Conservation (phyloP, 1,284 basidiomycete genomes). For the Apiotrichum laibachii region DNA sequence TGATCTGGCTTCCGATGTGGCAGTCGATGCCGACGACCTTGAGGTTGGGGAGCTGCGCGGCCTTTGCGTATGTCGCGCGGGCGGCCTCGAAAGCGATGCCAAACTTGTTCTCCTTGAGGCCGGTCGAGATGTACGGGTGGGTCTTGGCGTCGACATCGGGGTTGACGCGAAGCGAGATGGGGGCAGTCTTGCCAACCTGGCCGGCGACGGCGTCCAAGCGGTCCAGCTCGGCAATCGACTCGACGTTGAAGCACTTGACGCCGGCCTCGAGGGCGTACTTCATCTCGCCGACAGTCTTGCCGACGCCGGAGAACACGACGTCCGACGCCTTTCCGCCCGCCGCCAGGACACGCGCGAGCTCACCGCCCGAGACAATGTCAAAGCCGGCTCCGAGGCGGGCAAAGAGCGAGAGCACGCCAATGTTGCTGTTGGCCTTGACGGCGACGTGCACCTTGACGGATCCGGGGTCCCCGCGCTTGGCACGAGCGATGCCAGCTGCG, state of each 20-base stretch:
- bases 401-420: constrained; percentile 11
- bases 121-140: constrained; percentile 12
- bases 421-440: constrained; percentile 17
- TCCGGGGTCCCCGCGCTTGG: not conserved
- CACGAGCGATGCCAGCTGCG: not conserved
- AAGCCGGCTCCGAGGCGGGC: constrained; percentile 14
- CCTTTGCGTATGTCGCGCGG: constrained; percentile 1
- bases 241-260: constrained; percentile 21
- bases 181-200: constrained; percentile 1
- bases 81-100: constrained; percentile 8
- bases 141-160: constrained; percentile 16
- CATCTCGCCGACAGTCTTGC: constrained; percentile 12
- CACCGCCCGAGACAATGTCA: constrained; percentile 15
- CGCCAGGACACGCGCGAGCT: constrained; percentile 13
- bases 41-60: constrained; percentile 1
- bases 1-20: constrained; percentile 18
- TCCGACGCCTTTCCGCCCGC: constrained; percentile 7
- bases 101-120: constrained; percentile 17
- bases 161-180: constrained; percentile 9
- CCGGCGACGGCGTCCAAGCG: constrained; percentile 7
- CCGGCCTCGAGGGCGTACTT: constrained; percentile 6
- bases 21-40: constrained; percentile 10
- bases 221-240: constrained; percentile 11
- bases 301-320: constrained; percentile 14
- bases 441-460: constrained; percentile 11